Evolutionary conservation across 805 yeast species (phyloP).

Genomic region (Cyberlindnera amylophila): DNA sequence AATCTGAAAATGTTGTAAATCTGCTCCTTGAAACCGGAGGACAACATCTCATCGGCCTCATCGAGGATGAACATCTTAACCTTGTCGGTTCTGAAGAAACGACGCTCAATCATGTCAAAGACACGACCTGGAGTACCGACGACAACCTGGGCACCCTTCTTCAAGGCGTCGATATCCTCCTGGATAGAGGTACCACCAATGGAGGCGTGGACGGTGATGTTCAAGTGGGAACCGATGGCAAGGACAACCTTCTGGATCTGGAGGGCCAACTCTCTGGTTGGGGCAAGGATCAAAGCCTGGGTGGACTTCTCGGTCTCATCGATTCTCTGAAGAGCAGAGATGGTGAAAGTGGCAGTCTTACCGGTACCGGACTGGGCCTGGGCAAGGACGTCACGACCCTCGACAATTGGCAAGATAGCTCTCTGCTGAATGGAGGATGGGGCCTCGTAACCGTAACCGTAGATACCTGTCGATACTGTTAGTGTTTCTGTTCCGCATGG

Average conservation of each 20-base stretch:
- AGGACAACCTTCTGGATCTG: conserved; percentile 94
- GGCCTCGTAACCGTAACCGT: conserved; percentile 89
- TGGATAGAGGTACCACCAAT: conserved; percentile 93
- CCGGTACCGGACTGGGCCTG: conserved; percentile 99
- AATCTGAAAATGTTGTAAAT: conserved; percentile 89
- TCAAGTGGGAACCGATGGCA: conserved; percentile 87
- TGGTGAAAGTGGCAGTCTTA: conserved; percentile 96
- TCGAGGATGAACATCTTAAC: conserved; percentile 93
- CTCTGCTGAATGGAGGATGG: conserved; percentile 98
- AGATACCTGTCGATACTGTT: conserved; percentile 55
- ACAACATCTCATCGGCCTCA: conserved; percentile 97
- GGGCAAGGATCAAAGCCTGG: conserved; percentile 93
- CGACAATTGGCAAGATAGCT: conserved; percentile 92
- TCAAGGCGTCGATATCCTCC: conserved; percentile 82
- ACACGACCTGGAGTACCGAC: conserved; percentile 99
- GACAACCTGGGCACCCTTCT: conserved; percentile 85
- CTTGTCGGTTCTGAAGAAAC: conserved; percentile 74
- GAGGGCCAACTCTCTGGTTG: conserved; percentile 95
- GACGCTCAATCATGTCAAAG: conserved; percentile 89
- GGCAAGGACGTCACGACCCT: conserved; percentile 93
- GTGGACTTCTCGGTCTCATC: conserved; percentile 70
- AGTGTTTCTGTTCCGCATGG: conserved; percentile 4
- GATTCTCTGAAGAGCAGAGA: conserved; percentile 70
- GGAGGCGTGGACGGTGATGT: conserved; percentile 90
- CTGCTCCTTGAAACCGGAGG: conserved; percentile 92